Evolutionary conservation across 2,329 filamentous ascomycete genomes (phyloP).

Genomic region (Amesomyces nigricolor): DNA sequence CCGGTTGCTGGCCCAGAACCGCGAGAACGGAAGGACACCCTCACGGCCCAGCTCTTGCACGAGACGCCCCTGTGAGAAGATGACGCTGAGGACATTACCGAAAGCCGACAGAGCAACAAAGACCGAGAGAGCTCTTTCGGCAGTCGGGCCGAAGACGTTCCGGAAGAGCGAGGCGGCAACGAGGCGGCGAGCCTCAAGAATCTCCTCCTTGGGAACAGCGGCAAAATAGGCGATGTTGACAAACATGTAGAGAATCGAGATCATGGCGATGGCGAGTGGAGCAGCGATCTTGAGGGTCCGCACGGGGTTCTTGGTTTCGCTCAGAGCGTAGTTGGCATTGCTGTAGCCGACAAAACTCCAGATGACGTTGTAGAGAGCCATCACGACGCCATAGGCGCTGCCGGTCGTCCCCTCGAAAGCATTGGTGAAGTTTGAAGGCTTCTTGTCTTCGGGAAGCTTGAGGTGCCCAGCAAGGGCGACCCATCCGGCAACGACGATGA

Average conservation of each 20-base stretch:
- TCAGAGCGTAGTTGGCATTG: slow-evolving; percentile 62
- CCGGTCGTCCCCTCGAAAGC: slow-evolving; percentile 62
- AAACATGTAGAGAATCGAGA: slow-evolving; percentile 59
- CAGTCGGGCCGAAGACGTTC: slow-evolving; percentile 48
- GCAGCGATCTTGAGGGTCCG: slow-evolving; percentile 61
- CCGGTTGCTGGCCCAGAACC: slow-evolving; percentile 57
- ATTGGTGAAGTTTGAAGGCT: slow-evolving; percentile 57
- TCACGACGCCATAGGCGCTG: slow-evolving; percentile 62
- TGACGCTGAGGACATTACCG: slow-evolving; percentile 61
- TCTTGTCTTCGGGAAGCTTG: slow-evolving; percentile 45
- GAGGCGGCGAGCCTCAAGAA: slow-evolving; percentile 45
- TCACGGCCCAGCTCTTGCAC: slow-evolving; percentile 62
- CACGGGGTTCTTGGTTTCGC: slow-evolving; percentile 61
- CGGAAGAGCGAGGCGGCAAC: slow-evolving; percentile 51
- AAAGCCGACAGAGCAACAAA: slow-evolving; percentile 64
- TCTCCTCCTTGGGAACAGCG: slow-evolving; percentile 48
- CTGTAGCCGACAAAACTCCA: slow-evolving; percentile 65
- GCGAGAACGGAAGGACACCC: slow-evolving; percentile 58
- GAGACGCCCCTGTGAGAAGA: slow-evolving; percentile 62
- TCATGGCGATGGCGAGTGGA: slow-evolving; percentile 52
- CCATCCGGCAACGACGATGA: slow-evolving; percentile 60
- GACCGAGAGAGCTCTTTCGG: slow-evolving; percentile 55
- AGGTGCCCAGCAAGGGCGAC: slow-evolving; percentile 56
- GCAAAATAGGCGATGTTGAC: slow-evolving; percentile 64
- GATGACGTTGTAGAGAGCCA: slow-evolving; percentile 65